These are phyloP conservation scores for Kwoniella sp. DNA, from an alignment of 768 basidiomycete genomes.

Conservation along the genomic window DNA sequence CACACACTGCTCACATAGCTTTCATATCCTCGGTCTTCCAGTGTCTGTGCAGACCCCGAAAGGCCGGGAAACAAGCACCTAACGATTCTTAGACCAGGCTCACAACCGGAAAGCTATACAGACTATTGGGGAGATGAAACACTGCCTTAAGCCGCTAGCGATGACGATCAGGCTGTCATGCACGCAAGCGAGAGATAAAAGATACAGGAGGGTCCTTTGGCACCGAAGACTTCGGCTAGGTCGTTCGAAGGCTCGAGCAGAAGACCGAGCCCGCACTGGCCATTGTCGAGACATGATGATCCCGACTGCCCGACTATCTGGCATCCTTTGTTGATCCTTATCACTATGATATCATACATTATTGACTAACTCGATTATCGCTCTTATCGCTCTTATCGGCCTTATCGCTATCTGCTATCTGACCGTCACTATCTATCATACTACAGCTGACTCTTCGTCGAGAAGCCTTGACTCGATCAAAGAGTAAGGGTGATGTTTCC, in stretches of 20 bases:
- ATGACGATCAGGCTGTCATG: not conserved
- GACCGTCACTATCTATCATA: not conserved
- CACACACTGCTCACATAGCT: too few relatives aligned
- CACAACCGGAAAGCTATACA: too few relatives aligned
- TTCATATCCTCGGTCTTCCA: too few relatives aligned
- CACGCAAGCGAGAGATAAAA: not conserved
- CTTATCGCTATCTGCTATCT: not conserved
- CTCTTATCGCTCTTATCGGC: not conserved
- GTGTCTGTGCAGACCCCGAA: too few relatives aligned
- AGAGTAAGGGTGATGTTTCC: slow-evolving; percentile 32
- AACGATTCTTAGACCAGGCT: too few relatives aligned
- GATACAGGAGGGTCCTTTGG: not conserved
- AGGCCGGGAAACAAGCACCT: too few relatives aligned
- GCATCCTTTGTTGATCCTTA: not conserved
- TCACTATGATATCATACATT: not conserved
- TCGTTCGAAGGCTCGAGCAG: not conserved
- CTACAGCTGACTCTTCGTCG: too few relatives aligned
- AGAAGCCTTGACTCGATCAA: slow-evolving; percentile 12
- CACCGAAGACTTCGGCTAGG: not conserved
- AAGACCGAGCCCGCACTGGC: not conserved
- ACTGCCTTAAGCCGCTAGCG: too few relatives aligned
- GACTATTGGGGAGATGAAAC: too few relatives aligned
- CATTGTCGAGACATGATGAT: not conserved
- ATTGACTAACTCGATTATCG: not conserved
- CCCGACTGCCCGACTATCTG: not conserved